Evolutionary conservation across 805 yeast genomes (phyloP).

Genomic region (Nakazawaea holstii): DNA sequence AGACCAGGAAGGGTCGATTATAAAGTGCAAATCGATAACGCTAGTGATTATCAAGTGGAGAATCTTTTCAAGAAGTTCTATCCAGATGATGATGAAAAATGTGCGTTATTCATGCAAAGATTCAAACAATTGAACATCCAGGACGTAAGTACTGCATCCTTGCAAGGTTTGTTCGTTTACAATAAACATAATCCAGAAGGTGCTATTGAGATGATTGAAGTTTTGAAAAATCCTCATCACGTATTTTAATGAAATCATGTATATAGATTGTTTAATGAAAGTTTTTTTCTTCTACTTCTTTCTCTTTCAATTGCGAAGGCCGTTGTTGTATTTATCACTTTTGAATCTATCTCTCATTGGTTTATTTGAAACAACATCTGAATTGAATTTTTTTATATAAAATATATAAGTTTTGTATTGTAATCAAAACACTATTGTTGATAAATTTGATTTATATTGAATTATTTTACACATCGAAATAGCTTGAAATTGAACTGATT

Average conservation of each 20-base stretch:
- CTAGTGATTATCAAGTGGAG: slow-evolving; percentile 73
- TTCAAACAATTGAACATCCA: slow-evolving; percentile 38
- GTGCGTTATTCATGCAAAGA: slow-evolving; percentile 45
- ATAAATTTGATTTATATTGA: too few relatives aligned
- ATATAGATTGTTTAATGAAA: too few relatives aligned
- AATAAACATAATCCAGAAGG: slow-evolving; percentile 77
- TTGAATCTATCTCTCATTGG: slow-evolving; percentile 9
- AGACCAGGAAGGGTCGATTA: slow-evolving; percentile 94
- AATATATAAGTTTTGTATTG: too few relatives aligned
- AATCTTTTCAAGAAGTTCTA: slow-evolving; percentile 88
- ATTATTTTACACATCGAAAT: too few relatives aligned
- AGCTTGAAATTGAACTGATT: too few relatives aligned
- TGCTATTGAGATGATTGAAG: slow-evolving; percentile 63
- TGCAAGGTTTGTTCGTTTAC: slow-evolving; percentile 93
- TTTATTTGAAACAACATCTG: too few relatives aligned
- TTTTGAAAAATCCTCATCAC: slow-evolving; percentile 30
- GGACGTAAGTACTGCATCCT: slow-evolving; percentile 81
- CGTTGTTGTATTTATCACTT: slow-evolving; percentile 13
- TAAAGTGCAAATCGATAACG: slow-evolving; percentile 79
- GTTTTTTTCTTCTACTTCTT: too few relatives aligned
- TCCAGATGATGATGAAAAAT: slow-evolving; percentile 47
- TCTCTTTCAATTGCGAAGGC: too few relatives aligned
- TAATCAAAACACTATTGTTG: too few relatives aligned
- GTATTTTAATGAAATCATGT: slow-evolving; percentile 12
- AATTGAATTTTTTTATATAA: too few relatives aligned